Base-by-base conservation (phyloP, 1,284 basidiomycete species). In the Ganoderma multipileum region DNA sequence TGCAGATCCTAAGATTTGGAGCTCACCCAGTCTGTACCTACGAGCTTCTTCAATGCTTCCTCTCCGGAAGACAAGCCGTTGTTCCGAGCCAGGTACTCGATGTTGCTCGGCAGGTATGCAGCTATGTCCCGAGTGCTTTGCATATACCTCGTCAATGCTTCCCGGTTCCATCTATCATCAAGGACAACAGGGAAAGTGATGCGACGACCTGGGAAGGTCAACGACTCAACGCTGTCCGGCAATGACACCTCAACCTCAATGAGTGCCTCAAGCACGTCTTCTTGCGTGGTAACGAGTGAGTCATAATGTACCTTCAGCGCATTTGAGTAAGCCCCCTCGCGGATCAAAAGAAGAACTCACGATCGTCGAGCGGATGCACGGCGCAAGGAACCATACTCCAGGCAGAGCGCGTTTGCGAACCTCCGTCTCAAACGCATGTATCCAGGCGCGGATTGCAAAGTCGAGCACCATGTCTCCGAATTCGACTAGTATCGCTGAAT, bases 21-120 rank as follows among this genome's bases (percentile, higher is more conserved):
- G 75, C 79, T 38, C 72, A 88, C 87, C 85, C 85, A 89, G 68
- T 84, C 83, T 0, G 86, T 84, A 3, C 75, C 75, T 7, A 86
- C 77, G 18, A 90, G 76, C 70, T 84, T 81, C 50, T 77, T 73
- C 60, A 89, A 70, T 0, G 84, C 86, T 58, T 87, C 86, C 3
- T 77, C 67, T 18, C 83, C 82, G 23, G 83, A 83, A 8, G 79
- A 75, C 12, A 91, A 77, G 0, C 90, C 90, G 71, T 91, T 92
- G 52, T 90, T 90, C 57, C 79, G 81, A 0, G 90, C 89, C 1
- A 92, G 82, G 72, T 92, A 92, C 55, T 89, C 86, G 54, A 90
- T 78, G 73, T 93, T 93, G 76, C 87, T 89, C 0, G 90, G 91
- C 0, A 93, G 79, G 75, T 93, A 93, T 1, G 87, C 87, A 0